phyloP scores from a whole-genome alignment of 306 rosid genomes.

The Clitoria ternatea region DNA sequence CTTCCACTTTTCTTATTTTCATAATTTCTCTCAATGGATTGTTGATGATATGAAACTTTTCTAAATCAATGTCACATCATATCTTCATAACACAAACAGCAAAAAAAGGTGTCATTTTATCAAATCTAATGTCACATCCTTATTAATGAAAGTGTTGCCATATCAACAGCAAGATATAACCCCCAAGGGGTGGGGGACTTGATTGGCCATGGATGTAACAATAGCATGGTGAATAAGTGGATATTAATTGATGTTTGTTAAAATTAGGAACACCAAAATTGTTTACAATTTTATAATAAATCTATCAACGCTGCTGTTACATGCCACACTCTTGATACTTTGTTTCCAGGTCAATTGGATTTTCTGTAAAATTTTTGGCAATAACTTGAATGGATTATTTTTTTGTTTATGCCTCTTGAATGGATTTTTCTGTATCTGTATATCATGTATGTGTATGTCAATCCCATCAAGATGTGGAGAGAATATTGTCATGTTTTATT shows the following conservation, averaged over 20 bases:
- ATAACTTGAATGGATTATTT: neutral
- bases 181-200: neutral
- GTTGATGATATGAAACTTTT: conserved; percentile 8
- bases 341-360: neutral
- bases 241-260: neutral
- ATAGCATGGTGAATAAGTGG: neutral
- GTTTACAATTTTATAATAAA: neutral
- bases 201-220: neutral
- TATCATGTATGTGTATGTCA: neutral
- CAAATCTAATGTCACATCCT: neutral
- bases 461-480: neutral
- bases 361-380: neutral
- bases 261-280: neutral
- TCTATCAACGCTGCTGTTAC: neutral
- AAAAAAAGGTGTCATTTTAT: neutral
- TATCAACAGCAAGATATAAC: conserved; percentile 2
- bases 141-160: neutral
- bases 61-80: neutral
- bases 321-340: neutral
- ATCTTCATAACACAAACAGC: conserved; percentile 8
- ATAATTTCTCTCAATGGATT: neutral
- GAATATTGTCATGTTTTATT: conserved; percentile 10
- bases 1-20: no score
- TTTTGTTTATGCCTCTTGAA: neutral
- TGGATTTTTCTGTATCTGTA: neutral